Conservation (phyloP, 2,329 filamentous ascomycete genomes). For the Trichoderma breve region DNA sequence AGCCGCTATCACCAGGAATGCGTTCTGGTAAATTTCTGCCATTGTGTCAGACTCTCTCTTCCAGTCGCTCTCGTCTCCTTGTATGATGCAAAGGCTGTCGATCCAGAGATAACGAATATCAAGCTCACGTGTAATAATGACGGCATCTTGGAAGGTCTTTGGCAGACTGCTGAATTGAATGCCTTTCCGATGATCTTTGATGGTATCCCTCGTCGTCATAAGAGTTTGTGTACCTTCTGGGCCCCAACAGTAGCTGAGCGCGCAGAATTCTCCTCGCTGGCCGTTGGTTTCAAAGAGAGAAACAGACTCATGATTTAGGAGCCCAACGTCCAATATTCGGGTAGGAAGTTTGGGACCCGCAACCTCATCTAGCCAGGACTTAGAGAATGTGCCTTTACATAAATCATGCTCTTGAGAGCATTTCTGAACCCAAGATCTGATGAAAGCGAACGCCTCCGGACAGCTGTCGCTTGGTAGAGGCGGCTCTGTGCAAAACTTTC, state of each 20-base stretch:
- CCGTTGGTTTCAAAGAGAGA: not conserved
- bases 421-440: not conserved
- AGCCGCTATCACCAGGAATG: not conserved
- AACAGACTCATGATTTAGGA: not conserved
- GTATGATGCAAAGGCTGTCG: not conserved
- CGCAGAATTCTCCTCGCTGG: not conserved
- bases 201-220: not conserved
- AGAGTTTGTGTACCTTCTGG: not conserved
- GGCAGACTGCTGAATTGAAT: not conserved
- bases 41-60: not conserved
- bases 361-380: accelerated
- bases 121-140: not conserved
- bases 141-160: not conserved
- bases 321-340: not conserved
- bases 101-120: not conserved
- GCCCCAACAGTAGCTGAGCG: not conserved
- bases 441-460: not conserved
- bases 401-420: not conserved
- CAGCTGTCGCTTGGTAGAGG: not conserved
- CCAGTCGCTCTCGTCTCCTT: not conserved
- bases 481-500: not conserved
- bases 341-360: not conserved
- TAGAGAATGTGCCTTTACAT: not conserved
- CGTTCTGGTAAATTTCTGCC: not conserved
- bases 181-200: not conserved